These are phyloP conservation scores for Karstenula rhodostoma DNA, from an alignment of 2,329 filamentous ascomycete genomes.

Conservation along the genomic window DNA sequence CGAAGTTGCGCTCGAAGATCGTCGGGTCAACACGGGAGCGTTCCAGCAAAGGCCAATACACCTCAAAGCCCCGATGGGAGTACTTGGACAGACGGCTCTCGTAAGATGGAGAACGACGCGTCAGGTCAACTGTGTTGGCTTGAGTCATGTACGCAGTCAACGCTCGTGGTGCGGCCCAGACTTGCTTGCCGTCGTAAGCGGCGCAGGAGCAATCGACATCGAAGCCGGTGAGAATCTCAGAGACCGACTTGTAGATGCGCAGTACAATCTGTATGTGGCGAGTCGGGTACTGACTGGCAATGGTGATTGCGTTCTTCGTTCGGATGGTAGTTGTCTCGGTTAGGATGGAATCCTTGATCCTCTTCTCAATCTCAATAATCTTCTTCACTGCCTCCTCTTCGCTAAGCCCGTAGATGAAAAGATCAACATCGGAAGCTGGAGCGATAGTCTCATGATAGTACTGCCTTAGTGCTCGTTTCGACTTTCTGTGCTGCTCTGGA, in stretches of 20 bases:
- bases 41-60: conserved; percentile 79
- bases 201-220: conserved; percentile 86
- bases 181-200: conserved; percentile 81
- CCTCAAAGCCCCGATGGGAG: conserved; percentile 82
- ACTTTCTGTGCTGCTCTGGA: conserved; percentile 58
- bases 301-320: conserved; percentile 88
- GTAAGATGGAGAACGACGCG: conserved; percentile 82
- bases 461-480: conserved; percentile 52
- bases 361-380: conserved; percentile 80
- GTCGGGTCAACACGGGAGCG: conserved; percentile 82
- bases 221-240: conserved; percentile 86
- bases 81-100: conserved; percentile 86
- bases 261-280: conserved; percentile 88
- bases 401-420: conserved; percentile 82
- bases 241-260: conserved; percentile 82
- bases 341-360: conserved; percentile 78
- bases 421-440: conserved; percentile 84
- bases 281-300: conserved; percentile 82
- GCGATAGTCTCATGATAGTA: conserved; percentile 86
- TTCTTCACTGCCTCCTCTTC: conserved; percentile 82
- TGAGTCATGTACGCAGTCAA: conserved; percentile 83
- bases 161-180: conserved; percentile 80
- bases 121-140: conserved; percentile 80
- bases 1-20: conserved; percentile 84
- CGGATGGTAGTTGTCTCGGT: conserved; percentile 84